These are phyloP conservation scores for Agaricus bisporus DNA, from an alignment of 768 basidiomycete species.

Conservation along the genomic window DNA sequence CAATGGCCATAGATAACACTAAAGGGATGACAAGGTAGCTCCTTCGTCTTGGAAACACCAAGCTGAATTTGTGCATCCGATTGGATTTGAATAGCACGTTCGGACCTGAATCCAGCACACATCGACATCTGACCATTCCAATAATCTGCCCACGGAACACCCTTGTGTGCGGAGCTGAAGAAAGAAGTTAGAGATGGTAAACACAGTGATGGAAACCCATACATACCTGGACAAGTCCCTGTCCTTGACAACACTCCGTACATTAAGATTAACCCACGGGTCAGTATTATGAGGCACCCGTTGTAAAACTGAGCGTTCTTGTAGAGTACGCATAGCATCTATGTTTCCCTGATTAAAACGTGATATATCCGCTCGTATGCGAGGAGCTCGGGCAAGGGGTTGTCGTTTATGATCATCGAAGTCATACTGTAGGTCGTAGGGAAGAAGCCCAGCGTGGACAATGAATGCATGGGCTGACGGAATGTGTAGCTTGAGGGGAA, in stretches of 20 bases:
- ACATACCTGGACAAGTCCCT: constrained; percentile 39
- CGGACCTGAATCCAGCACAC: constrained; percentile 43
- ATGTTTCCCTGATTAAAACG: neutral
- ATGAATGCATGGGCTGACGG: constrained; percentile 72
- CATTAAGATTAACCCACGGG: constrained; percentile 74
- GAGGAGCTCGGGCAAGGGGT: constrained; percentile 65
- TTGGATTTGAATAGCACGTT: constrained; percentile 2
- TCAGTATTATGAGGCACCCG: constrained; percentile 71
- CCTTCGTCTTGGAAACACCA: constrained; percentile 14
- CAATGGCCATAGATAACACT: constrained; percentile 88
- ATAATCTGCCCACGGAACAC: constrained; percentile 67
- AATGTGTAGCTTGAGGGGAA: constrained; percentile 71
- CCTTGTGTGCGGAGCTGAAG: constrained; percentile 28
- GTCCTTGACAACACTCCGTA: constrained; percentile 46
- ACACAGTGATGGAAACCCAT: neutral
- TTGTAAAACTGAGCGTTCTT: constrained; percentile 63
- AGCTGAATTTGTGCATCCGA: neutral
- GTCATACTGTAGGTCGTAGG: constrained; percentile 54
- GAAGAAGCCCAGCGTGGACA: constrained; percentile 80
- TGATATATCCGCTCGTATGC: constrained; percentile 15
- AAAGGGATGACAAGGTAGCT: constrained; percentile 60
- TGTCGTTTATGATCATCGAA: constrained; percentile 47
- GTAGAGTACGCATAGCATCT: constrained; percentile 41
- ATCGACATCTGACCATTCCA: constrained; percentile 65
- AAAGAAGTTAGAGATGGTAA: constrained; percentile 10